Evolutionary conservation across 2,329 filamentous ascomycete species (phyloP).

Genomic region (Botrytis fabae): DNA sequence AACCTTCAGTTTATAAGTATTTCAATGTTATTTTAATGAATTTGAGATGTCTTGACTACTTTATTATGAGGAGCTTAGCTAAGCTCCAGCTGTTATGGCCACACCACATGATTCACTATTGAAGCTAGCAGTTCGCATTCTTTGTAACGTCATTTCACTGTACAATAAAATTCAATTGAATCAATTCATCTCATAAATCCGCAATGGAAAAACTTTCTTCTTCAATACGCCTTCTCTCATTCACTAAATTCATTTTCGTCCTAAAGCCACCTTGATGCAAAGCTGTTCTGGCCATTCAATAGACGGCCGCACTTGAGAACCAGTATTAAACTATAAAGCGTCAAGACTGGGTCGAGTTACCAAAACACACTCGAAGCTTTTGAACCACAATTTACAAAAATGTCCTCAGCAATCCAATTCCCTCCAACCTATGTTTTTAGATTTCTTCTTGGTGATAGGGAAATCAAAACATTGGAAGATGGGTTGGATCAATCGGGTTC

Average conservation of each 20-base stretch:
- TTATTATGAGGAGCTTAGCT: not conserved
- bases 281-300: not conserved
- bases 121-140: not conserved
- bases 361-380: not conserved
- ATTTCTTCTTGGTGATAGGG: conserved; percentile 35
- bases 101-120: not conserved
- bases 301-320: not conserved
- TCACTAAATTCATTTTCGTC: not conserved
- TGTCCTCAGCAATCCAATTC: conserved; percentile 26
- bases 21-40: not conserved
- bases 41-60: not conserved
- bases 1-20: not conserved
- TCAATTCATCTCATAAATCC: not conserved
- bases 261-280: not conserved
- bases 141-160: conserved; percentile 2
- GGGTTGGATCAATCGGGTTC: conserved; percentile 58
- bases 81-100: not conserved
- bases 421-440: conserved; percentile 64
- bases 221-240: not conserved
- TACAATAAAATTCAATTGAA: not conserved
- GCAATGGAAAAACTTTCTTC: not conserved
- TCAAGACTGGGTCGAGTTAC: not conserved
- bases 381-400: not conserved
- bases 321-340: not conserved
- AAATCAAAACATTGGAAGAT: conserved; percentile 64